Evolutionary conservation across 768 basidiomycete genomes (phyloP).

Genomic region (Mycena venus): DNA sequence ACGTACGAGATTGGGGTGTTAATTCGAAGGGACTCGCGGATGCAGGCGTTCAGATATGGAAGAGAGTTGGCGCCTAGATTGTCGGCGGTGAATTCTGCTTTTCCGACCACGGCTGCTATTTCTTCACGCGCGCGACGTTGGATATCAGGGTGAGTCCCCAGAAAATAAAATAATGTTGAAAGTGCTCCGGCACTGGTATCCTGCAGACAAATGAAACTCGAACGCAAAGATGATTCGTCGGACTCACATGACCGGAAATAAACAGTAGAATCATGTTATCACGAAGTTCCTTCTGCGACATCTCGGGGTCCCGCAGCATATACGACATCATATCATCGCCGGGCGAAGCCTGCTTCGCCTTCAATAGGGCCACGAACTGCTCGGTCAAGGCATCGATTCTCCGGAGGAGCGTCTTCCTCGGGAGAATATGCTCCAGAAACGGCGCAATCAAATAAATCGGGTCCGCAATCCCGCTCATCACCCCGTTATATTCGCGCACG

Average conservation of each 20-base stretch:
- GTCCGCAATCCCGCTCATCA: conserved; percentile 52
- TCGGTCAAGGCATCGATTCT: conserved; percentile 46
- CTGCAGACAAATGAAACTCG: conserved; percentile 26
- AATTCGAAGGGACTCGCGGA: conserved; percentile 55
- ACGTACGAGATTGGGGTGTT: conserved; percentile 47
- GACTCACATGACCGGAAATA: conserved; percentile 54
- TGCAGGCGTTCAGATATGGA: conserved; percentile 52
- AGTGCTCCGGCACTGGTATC: conserved; percentile 56
- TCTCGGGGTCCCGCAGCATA: conserved; percentile 47
- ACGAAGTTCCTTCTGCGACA: conserved; percentile 49
- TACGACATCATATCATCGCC: conserved; percentile 53
- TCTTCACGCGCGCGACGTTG: conserved; percentile 54
- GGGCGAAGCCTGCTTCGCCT: conserved; percentile 44
- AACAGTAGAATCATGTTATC: conserved; percentile 55
- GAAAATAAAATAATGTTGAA: conserved; percentile 51
- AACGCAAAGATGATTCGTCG: neutral
- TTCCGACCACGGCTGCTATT: conserved; percentile 43
- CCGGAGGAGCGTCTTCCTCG: conserved; percentile 44
- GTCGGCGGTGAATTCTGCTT: conserved; percentile 45
- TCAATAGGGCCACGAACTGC: conserved; percentile 42
- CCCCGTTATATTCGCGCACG: conserved; percentile 50
- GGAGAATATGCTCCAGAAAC: conserved; percentile 45
- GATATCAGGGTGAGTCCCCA: conserved; percentile 51
- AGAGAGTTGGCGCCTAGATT: conserved; percentile 34
- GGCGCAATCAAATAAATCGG: conserved; percentile 50